Evolutionary conservation across 78 protist species (phyloP).

Genomic region (Protostelium mycophagum): DNA sequence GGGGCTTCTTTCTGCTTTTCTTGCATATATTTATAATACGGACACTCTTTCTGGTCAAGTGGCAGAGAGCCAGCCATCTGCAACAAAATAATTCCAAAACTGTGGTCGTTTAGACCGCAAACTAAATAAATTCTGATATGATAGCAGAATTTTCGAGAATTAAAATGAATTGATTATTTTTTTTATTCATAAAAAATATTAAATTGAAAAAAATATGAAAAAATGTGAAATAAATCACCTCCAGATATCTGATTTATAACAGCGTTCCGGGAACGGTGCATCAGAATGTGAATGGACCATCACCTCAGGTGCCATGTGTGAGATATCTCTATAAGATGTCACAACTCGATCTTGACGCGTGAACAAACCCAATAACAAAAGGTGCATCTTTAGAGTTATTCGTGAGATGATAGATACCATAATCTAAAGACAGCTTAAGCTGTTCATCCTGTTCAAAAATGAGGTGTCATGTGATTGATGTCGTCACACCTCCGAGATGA

Average conservation of each 20-base stretch:
- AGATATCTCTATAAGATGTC: background rate
- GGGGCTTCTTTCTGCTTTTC: background rate
- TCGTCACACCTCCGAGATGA: background rate
- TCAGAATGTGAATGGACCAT: background rate
- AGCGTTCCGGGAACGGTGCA: background rate
- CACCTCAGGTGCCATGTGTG: background rate
- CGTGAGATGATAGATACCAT: background rate
- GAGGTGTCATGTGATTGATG: background rate
- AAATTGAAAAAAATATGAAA: background rate
- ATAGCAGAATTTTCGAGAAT: too few species aligned
- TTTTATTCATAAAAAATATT: too few species aligned
- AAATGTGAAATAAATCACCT: background rate
- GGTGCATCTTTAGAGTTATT: background rate
- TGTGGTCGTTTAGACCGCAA: too few species aligned
- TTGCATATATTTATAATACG: background rate
- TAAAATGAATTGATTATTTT: too few species aligned
- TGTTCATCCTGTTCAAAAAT: too few species aligned
- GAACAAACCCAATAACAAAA: background rate
- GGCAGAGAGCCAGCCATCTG: background rate
- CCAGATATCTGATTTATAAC: background rate
- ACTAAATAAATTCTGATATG: too few species aligned
- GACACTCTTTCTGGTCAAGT: background rate
- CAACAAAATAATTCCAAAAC: background rate
- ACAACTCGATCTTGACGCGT: too few species aligned
- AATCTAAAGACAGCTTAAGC: background rate